Base-by-base conservation (phyloP, 495 filamentous ascomycete species). In the Penicillium waksmanii region DNA sequence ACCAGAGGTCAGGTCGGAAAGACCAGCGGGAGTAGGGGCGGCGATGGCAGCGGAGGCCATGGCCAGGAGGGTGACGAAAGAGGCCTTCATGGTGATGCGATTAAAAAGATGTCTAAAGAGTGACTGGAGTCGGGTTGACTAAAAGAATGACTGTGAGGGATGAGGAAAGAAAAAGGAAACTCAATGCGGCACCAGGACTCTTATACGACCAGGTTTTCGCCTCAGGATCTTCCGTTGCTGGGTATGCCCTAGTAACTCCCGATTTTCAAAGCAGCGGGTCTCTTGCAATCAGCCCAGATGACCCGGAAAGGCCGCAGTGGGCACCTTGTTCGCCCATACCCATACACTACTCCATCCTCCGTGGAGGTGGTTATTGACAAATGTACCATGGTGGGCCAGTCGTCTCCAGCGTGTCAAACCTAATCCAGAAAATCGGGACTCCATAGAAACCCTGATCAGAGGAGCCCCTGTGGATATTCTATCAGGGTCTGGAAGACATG, bases 81-180 rank as follows among this genome's bases (percentile, higher is more conserved):
- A 67, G 55, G 67, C 66, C 74, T 77, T 77, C 74, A 77, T 75
- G 59, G 34, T 77, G 68, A 63, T 18, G 61, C 36, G 46, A 62
- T 66, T 60, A 57, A 64, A 49, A 55, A 54, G 58, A 43, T 64
- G 63, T 63, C 27, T 52, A 54, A 61, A 53, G 74, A 77, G 61
- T 68, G 74, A 73, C 67, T 65, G 55, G 47, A 62, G 65, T 69
- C 61, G 63, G 68, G 60, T 60, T 58, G 64, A 63, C 57, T 56
- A 40, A 69, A 65, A 34, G 67, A 70, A 55, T 62, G 67, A 68
- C 67, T 60, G 42, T 21, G 19, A 34, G 48, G 43, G 53, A 47
- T 53, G 54, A 43, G 43, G 47, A 57, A 49, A 65, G 46, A 67
- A 57, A 44, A 51, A 60, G 61, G 58, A 58, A 66, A 61, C 34